Percentiles rank a stretch among this genome's conserved stretches.
phyloP scores from a whole-genome alignment of 352 stramenopile genomes.

The Phytopythium vexans region DNA sequence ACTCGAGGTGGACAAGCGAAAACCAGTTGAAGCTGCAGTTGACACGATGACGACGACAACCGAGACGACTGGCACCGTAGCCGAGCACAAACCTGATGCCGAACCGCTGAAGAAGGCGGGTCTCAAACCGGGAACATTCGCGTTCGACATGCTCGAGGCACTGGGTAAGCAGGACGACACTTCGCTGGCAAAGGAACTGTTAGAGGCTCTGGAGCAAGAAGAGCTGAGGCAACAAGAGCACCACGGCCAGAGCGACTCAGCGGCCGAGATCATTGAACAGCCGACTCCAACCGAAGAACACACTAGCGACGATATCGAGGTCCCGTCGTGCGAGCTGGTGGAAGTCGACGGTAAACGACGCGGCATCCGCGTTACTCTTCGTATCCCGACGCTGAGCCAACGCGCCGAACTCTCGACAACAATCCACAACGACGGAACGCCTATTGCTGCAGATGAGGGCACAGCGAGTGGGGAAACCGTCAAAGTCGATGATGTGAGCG shows the following conservation, averaged over 20 bases:
- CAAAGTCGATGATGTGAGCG: neutral
- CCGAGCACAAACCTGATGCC: neutral
- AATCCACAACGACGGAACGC: too few relatives aligned
- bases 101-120: too few relatives aligned
- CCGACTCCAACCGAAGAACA: slow-evolving; percentile 11
- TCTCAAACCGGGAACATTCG: too few relatives aligned
- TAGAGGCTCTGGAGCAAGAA: slow-evolving; percentile 2
- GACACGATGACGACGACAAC: too few relatives aligned
- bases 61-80: too few relatives aligned
- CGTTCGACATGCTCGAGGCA: slow-evolving; percentile 18
- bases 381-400: slow-evolving; percentile 19
- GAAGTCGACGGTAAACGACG: slow-evolving; percentile 12
- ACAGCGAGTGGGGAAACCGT: slow-evolving; percentile 1
- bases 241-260: neutral
- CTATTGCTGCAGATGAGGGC: slow-evolving; percentile 8
- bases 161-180: slow-evolving; percentile 3
- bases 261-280: neutral
- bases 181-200: slow-evolving; percentile 4
- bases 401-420: slow-evolving; percentile 14
- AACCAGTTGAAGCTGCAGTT: slow-evolving; percentile 3
- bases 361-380: slow-evolving; percentile 30
- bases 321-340: slow-evolving; percentile 22
- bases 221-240: neutral
- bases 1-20: slow-evolving; percentile 3
- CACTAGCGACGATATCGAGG: slow-evolving; percentile 8